Conservation (phyloP, 306 rosid genomes). For the Trifolium pratense region DNA sequence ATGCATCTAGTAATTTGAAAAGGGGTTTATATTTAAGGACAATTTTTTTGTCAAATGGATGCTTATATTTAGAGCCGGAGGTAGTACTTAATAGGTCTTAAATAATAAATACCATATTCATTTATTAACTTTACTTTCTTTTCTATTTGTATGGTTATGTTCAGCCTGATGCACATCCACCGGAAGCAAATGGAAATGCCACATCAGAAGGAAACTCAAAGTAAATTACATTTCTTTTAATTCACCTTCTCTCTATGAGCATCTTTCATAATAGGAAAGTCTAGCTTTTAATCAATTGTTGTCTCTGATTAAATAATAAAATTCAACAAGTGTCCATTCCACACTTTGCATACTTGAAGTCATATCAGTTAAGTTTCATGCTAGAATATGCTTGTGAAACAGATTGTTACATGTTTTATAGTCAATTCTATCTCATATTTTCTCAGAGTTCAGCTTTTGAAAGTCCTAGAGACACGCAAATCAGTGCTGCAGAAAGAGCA, state of each 20-base stretch:
- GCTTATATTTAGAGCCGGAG: too few relatives aligned
- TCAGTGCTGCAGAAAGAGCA: slow-evolving; percentile 94
- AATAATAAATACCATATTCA: slow-evolving; percentile 28
- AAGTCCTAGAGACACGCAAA: slow-evolving; percentile 92
- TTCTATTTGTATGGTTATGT: slow-evolving; percentile 45
- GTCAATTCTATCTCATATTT: slow-evolving; percentile 34
- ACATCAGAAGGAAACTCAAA: slow-evolving; percentile 78
- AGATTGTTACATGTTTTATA: slow-evolving; percentile 26
- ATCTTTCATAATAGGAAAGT: slow-evolving; percentile 24
- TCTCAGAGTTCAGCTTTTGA: slow-evolving; percentile 86
- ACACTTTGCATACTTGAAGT: slow-evolving; percentile 26
- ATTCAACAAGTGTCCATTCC: background rate
- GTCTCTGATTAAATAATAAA: slow-evolving; percentile 8
- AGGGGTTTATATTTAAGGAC: too few relatives aligned
- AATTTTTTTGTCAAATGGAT: too few relatives aligned
- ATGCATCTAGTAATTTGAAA: too few relatives aligned
- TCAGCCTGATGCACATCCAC: slow-evolving; percentile 74
- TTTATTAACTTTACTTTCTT: slow-evolving; percentile 5
- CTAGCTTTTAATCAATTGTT: slow-evolving; percentile 11
- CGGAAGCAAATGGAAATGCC: slow-evolving; percentile 71
- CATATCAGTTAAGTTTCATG: slow-evolving; percentile 9
- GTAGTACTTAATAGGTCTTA: slow-evolving; percentile 17
- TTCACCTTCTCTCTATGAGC: background rate
- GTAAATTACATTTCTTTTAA: slow-evolving; percentile 51
- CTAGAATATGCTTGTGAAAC: slow-evolving; percentile 8